Base-by-base conservation (phyloP, 2,329 filamentous ascomycete species). In the Paraphoma chrysanthemicola region DNA sequence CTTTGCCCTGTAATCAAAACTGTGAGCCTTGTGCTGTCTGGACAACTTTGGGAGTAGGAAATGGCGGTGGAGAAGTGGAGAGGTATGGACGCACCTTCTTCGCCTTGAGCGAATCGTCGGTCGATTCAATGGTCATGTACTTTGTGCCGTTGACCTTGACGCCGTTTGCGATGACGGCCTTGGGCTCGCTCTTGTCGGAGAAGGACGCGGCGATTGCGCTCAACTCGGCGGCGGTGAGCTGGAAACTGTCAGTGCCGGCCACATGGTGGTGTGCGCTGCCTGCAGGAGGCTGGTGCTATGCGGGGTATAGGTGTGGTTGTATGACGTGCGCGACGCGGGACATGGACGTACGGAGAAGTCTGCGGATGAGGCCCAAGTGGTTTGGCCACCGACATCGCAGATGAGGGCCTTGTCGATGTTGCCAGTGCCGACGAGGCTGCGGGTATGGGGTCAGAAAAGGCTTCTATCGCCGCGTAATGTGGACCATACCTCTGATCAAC, bases 291-390 rank as follows among this genome's bases (percentile, higher is more conserved):
- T 23, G 23, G 23, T 23, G 23, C 23, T 23, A 23, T 23, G 23
- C 23, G 23, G 23, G 23, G 23, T 23, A 23, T 23, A 23, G 23
- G 23, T 23, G 23, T 29, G 39, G 23, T 18, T 48, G 23, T 9
- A 14, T 18, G 31, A 23, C 42, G 28, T 49, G 39, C 16, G 28
- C 44, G 23, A 18, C 44, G 17, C 33, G 56, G 43, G 46, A 10
- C 10, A 36, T 10, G 57, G 56, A 75, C 81, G 78, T 89, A 97
- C 92, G 75, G 83, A 81, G 82, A 97, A 96, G 67, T 83, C 95
- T 88, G 62, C 91, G 93, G 76, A 97, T 90, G 83, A 96, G 90
- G 66, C 95, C 77, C 77, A 97, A 61, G 97, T 72, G 57, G 81
- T 79, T 69, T 80, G 78, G 71, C 79, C 79, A 53, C 74, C 71